Base-by-base conservation (phyloP, 2,329 filamentous ascomycete species). In the Achaetomium macrosporum region DNA sequence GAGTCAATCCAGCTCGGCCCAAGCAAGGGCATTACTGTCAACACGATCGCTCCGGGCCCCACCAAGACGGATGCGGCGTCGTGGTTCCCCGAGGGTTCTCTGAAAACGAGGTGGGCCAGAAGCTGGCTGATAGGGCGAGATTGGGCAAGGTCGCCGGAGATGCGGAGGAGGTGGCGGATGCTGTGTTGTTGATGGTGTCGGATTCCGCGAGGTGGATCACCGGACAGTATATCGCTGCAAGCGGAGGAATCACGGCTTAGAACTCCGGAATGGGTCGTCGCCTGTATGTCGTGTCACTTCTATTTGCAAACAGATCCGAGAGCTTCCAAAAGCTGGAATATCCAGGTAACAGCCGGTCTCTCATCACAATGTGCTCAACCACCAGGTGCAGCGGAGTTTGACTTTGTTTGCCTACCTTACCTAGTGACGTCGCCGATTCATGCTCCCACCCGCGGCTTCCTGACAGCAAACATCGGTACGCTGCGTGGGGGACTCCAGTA, bases 121-220 rank as follows among this genome's bases (percentile, higher is more conserved):
- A 54, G 1, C 45, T 68, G 19, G 43, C 64, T 1, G 52, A 53
- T 0, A 45, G 64, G 30, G 68, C 68, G 0, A 61, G 69, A 39
- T 66, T 66, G 1, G 71, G 63, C 5, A 57, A 66, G n/a, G 54
- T 70, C 1, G 42, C 65, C 1, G 72, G 71, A 0, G 68, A 63
- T 0, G 51, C 63, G 2, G 68, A 68, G 16, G 73, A 76, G 50
- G 64, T 76, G 40, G 73, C 68, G 0, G 72, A 76, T 54, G 71
- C 69, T 0, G 68, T 71, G 25, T 53, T 73, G 25, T 53, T 73
- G 42, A 50, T 75, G 3, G 70, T 64, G 1, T 67, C 61, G 8
- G 69, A 73, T 54, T 68, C 69, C 51, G 67, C 65, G 29, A 60
- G 72, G 5, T 75, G 73, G 73, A 69, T 75, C n/a, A 73, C 72